Conservation (phyloP, 2,329 filamentous ascomycete genomes). For the Scedosporium minutisporum region DNA sequence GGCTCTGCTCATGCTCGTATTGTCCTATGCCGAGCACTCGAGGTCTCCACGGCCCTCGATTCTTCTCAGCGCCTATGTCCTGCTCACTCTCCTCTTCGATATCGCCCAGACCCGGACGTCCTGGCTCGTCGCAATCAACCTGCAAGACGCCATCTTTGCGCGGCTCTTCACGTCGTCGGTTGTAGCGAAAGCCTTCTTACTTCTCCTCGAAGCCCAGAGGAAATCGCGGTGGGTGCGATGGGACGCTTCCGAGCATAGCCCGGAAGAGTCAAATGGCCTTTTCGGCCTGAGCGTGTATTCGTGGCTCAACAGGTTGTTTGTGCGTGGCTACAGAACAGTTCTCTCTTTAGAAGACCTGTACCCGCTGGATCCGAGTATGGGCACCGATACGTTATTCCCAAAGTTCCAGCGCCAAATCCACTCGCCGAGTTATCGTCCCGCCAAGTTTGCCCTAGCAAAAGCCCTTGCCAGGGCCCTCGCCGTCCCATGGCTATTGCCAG, state of each 20-base stretch:
- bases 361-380: slow-evolving; percentile 21
- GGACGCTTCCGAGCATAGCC: slow-evolving; percentile 29
- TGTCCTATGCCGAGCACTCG: slow-evolving; percentile 27
- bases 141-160: slow-evolving; percentile 13
- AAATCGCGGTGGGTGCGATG: slow-evolving; percentile 29
- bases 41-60: slow-evolving; percentile 30
- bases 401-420: slow-evolving; percentile 12
- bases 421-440: background rate
- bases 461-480: slow-evolving; percentile 19
- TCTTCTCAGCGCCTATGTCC: slow-evolving; percentile 29
- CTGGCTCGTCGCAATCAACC: slow-evolving; percentile 23
- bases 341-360: slow-evolving; percentile 24
- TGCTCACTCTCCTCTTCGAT: slow-evolving; percentile 34
- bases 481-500: slow-evolving; percentile 22
- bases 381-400: slow-evolving; percentile 12
- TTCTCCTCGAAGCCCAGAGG: slow-evolving; percentile 26
- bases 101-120: slow-evolving; percentile 30
- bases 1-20: slow-evolving; percentile 16
- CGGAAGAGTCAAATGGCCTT: slow-evolving; percentile 24
- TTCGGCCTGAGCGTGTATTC: slow-evolving; percentile 21
- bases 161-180: slow-evolving; percentile 25
- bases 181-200: slow-evolving; percentile 24
- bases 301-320: slow-evolving; percentile 26
- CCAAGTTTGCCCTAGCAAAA: slow-evolving; percentile 19
- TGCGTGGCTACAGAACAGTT: slow-evolving; percentile 24